A percentile compares a stretch with the other conserved stretches of the same genome.
These are phyloP conservation scores for Ascochyta rabiei DNA, from an alignment of 2,329 filamentous ascomycete species.

Conservation along the genomic window DNA sequence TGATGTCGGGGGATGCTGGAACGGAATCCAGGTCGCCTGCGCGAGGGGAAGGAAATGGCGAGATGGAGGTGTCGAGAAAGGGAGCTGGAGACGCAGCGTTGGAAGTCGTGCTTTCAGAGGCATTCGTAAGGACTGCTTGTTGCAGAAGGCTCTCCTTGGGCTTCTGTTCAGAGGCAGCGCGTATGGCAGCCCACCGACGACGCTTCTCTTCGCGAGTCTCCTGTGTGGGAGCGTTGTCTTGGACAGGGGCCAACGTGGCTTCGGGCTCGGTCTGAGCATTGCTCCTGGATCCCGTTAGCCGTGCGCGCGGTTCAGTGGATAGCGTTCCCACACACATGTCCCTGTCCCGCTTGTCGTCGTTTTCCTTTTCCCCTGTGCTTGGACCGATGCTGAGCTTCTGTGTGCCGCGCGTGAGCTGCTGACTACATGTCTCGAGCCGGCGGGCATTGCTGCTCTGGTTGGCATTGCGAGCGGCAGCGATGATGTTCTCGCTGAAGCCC, in stretches of 20 bases:
- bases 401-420: constrained; percentile 13
- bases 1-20: constrained; percentile 49
- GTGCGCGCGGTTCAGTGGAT: background rate
- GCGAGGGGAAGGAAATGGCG: constrained; percentile 46
- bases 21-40: constrained; percentile 45
- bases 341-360: background rate
- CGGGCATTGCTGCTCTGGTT: constrained; percentile 8
- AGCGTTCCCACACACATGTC: background rate
- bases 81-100: constrained; percentile 52
- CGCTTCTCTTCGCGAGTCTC: constrained; percentile 44
- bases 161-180: constrained; percentile 47
- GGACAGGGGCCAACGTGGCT: constrained; percentile 21
- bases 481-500: constrained; percentile 24
- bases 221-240: constrained; percentile 36
- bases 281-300: constrained; percentile 24
- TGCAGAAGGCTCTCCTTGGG: constrained; percentile 70
- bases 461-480: constrained; percentile 11
- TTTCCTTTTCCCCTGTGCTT: background rate
- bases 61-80: constrained; percentile 41
- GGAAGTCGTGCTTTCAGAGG: constrained; percentile 62
- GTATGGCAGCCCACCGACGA: constrained; percentile 42
- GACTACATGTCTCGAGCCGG: constrained; percentile 4
- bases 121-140: constrained; percentile 71
- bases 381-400: constrained; percentile 10
- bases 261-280: constrained; percentile 27